phyloP scores from a whole-genome alignment of 306 rosid species.

The Herpetospermum pedunculosum region DNA sequence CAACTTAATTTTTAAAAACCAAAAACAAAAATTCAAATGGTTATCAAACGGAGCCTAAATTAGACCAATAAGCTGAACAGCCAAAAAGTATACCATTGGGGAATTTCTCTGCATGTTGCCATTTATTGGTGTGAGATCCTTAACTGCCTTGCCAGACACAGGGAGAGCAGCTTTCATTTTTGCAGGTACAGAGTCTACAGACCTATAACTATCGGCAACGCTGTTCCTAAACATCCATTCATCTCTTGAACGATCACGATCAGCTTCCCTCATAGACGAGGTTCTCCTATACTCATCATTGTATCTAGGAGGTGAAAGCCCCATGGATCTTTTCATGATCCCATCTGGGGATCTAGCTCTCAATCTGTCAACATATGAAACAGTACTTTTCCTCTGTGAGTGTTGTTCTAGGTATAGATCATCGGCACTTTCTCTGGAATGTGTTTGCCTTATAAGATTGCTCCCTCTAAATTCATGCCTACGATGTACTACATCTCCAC shows the following conservation, averaged over 20 bases:
- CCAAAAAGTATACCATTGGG: slow-evolving; percentile 18
- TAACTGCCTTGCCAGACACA: slow-evolving; percentile 21
- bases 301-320: slow-evolving; percentile 27
- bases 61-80: background rate
- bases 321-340: slow-evolving; percentile 13
- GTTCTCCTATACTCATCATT: slow-evolving; percentile 15
- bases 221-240: slow-evolving; percentile 21
- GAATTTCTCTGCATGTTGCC: slow-evolving; percentile 20
- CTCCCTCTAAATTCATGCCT: slow-evolving; percentile 19
- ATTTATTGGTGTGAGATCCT: slow-evolving; percentile 18
- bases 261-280: slow-evolving; percentile 18
- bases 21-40: too few relatives aligned
- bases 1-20: too few relatives aligned
- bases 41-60: too few relatives aligned
- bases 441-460: slow-evolving; percentile 6
- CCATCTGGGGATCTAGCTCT: slow-evolving; percentile 30
- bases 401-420: slow-evolving; percentile 20
- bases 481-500: slow-evolving; percentile 15
- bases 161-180: slow-evolving; percentile 17
- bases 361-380: slow-evolving; percentile 19
- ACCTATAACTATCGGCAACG: slow-evolving; percentile 19
- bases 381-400: slow-evolving; percentile 17
- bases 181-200: slow-evolving; percentile 14
- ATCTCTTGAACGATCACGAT: slow-evolving; percentile 20
- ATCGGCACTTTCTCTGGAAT: slow-evolving; percentile 23